Percentiles rank a stretch among this genome's conserved stretches.
phyloP scores from a whole-genome alignment of 1,284 basidiomycete genomes.

The Cystobasidium pallidum region DNA sequence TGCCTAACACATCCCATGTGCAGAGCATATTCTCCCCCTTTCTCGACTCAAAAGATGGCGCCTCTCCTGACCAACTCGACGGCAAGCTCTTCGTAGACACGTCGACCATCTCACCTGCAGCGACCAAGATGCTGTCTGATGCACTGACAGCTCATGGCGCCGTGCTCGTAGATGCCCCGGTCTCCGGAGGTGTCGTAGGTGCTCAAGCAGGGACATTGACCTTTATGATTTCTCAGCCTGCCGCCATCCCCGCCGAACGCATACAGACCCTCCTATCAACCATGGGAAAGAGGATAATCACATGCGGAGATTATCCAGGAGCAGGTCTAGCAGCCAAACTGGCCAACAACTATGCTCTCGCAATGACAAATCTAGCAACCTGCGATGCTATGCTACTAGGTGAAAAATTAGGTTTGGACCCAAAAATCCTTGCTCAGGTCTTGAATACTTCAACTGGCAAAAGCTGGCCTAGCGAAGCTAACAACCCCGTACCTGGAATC shows the following conservation, averaged over 20 bases:
- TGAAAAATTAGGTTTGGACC: conserved; percentile 72
- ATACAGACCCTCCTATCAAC: conserved; percentile 63
- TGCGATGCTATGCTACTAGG: conserved; percentile 82
- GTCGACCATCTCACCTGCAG: conserved; percentile 57
- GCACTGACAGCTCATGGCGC: conserved; percentile 62
- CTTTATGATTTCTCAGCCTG: conserved; percentile 72
- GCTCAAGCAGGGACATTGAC: conserved; percentile 82
- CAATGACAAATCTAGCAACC: conserved; percentile 49
- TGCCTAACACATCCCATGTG: conserved; percentile 60
- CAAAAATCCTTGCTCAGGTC: conserved; percentile 73
- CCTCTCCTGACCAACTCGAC: conserved; percentile 32
- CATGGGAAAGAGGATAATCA: conserved; percentile 80
- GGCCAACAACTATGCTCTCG: conserved; percentile 67
- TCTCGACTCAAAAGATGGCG: conserved; percentile 14
- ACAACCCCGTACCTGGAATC: conserved; percentile 82
- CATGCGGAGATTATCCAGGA: conserved; percentile 79
- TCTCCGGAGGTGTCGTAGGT: conserved; percentile 79
- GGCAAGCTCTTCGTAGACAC: conserved; percentile 56
- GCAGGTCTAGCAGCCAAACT: conserved; percentile 83
- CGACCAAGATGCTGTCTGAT: conserved; percentile 53
- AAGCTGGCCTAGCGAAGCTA: conserved; percentile 81
- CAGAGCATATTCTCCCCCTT: conserved; percentile 54
- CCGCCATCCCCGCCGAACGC: conserved; percentile 56
- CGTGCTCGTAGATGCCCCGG: conserved; percentile 83
- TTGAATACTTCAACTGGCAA: conserved; percentile 66